Evolutionary conservation across 768 basidiomycete genomes (phyloP), one percentile per base, ranked within the genome.

Genomic region (Strobilomyces confusus): DNA sequence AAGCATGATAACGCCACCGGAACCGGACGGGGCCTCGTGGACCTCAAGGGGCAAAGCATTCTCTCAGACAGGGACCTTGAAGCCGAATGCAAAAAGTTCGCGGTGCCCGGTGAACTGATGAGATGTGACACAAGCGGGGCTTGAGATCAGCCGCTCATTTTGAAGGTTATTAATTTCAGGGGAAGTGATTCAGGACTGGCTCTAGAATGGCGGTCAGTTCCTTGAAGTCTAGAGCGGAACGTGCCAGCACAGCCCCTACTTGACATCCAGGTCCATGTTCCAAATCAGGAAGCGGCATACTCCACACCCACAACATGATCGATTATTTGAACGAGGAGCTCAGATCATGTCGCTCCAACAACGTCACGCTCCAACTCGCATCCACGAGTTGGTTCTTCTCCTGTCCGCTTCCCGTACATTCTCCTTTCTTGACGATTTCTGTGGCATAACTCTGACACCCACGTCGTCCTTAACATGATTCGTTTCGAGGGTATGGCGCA

Each of bases 401-500:
- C 6, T 32, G 14, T 36, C 34, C 33, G 33, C 12, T 33, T 33
- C 32, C n/a, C n/a, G n/a, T n/a, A n/a, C n/a, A n/a, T n/a, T 40
- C 14, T 44, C 23, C 9, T n/a, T 9, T 20, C 4, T 45, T 7
- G 14, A 60, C 52, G 58, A 37, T 29, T 44, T 1, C 51, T 54
- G 47, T 8, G 29, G 44, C 8, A 51, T 60, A 49, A 50, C 17
- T 26, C 41, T 26, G 23, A 5, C n/a, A 40, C 46, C 44, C 37
- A 34, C 52, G 9, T 20, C 49, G 5, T 45, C 26, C 4, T 38
- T n/a, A 48, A 54, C 26, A 89, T 89, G 87, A 89, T 90, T 65
- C 82, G 87, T 49, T 89, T 89, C 76, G 87, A 89, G 67, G 80
- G 76, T 51, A 73, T 89, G 56, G 77, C 87, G 13, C 80, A 82